A percentile compares a stretch with the other conserved stretches of the same genome.
Evolutionary conservation across 768 basidiomycete genomes (phyloP).

Genomic region (Termitomyces sp.): DNA sequence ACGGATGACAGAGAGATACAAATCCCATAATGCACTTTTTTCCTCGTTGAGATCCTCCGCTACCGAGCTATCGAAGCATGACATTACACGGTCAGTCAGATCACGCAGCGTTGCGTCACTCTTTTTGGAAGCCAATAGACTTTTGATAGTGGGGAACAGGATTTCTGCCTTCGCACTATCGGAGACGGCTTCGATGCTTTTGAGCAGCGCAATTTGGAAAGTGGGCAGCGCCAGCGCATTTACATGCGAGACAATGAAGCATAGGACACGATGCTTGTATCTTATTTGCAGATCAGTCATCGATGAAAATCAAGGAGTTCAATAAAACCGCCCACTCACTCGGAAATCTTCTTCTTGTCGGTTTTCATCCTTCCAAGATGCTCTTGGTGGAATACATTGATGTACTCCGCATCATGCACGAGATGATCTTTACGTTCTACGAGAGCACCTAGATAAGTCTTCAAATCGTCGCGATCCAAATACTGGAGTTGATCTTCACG

Average conservation of each 20-base stretch:
- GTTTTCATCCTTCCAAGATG: slow-evolving; percentile 40
- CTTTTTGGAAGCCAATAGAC: slow-evolving; percentile 20
- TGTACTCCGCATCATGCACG: slow-evolving; percentile 50
- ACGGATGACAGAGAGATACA: slow-evolving; percentile 39
- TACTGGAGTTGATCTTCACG: slow-evolving; percentile 53
- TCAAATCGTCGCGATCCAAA: slow-evolving; percentile 58
- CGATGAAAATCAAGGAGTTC: not conserved
- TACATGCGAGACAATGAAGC: slow-evolving; percentile 78
- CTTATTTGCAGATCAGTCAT: slow-evolving; percentile 27
- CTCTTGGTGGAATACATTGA: slow-evolving; percentile 56
- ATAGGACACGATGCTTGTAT: slow-evolving; percentile 66
- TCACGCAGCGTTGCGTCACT: slow-evolving; percentile 21
- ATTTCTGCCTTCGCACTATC: slow-evolving; percentile 45
- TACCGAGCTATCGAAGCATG: slow-evolving; percentile 48
- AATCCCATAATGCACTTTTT: slow-evolving; percentile 42
- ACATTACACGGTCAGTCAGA: slow-evolving; percentile 35
- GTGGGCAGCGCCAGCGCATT: slow-evolving; percentile 44
- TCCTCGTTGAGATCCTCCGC: slow-evolving; percentile 38
- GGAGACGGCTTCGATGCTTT: slow-evolving; percentile 36
- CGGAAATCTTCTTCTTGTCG: slow-evolving; percentile 50
- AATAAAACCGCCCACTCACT: slow-evolving; percentile 32
- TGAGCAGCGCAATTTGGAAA: slow-evolving; percentile 52
- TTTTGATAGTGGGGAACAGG: slow-evolving; percentile 53
- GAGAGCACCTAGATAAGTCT: slow-evolving; percentile 51
- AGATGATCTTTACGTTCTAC: slow-evolving; percentile 49